Base-by-base conservation (phyloP, 129 eudicot genomes). In the Glebionis coronaria region DNA sequence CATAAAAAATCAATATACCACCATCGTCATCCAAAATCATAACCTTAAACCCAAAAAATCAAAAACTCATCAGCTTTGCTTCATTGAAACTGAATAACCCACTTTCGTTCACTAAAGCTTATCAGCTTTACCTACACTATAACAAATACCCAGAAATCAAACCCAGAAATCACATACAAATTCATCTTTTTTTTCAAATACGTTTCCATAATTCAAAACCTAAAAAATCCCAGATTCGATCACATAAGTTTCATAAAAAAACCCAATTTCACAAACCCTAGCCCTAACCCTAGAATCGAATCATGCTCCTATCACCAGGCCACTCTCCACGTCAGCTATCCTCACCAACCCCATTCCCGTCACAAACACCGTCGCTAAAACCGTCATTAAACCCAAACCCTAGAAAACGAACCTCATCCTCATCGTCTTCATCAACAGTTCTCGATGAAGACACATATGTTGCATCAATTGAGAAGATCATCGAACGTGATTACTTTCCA, bases 401-500 rank as follows among this genome's bases (percentile, higher is more conserved):
- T 70, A 77, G 79, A 27, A 87, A 81, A 75, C 87, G 86, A 35
- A 35, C 6, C 56, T 47, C 68, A 51, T 65, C 81, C n/a, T n/a
- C n/a, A n/a, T n/a, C n/a, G n/a, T n/a, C n/a, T n/a, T n/a, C n/a
- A n/a, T 56, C 87, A 10, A 66, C 80, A 0, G 98, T 92, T 0
- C 89, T 92, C 10, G 98, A 92, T 63, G 98, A 92, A 66, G 98
- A 92, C 69, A 65, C 82, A 0, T 92, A 92, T 60, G 98, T 85
- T 0, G 98, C 98, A 2, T 87, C 98, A 9, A 88, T 92, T 23
- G 98, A 92, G 76, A 92, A 84, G 56, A 92, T 92, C 10, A 86
- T 92, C 56, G 96, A 92, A 76, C 91, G 98, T 0, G 98, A 92
- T 62, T 92, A 75, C 84, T 92, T 92, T 79, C 98, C 98, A 0